Percentiles rank a stretch among this genome's conserved stretches.
Conservation (phyloP, 2,329 filamentous ascomycete species). For the Cryoendolithus antarcticus region DNA sequence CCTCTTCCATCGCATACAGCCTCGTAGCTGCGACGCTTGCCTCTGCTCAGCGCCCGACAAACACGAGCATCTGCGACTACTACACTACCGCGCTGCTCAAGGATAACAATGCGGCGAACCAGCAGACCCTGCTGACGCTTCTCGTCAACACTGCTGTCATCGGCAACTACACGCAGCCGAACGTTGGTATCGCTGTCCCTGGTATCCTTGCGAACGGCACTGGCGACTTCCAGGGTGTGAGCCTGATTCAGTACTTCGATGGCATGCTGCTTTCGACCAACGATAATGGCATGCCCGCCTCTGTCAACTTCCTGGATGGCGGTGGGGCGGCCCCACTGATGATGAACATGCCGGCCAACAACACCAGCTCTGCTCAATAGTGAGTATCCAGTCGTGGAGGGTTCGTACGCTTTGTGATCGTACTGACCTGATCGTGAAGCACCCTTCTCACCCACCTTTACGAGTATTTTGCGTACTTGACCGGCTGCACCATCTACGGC, state of each 20-base stretch:
- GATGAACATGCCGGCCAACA: conserved; percentile 43
- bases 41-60: conserved; percentile 33
- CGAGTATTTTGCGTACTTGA: conserved; percentile 47
- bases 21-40: conserved; percentile 13
- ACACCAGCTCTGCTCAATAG: conserved; percentile 43
- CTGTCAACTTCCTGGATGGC: conserved; percentile 50
- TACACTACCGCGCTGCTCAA: conserved; percentile 49
- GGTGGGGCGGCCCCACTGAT: conserved; percentile 44
- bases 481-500: conserved; percentile 43
- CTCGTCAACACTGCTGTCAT: conserved; percentile 51
- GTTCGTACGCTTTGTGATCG: neutral
- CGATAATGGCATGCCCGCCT: conserved; percentile 33
- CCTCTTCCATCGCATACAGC: too few relatives aligned
- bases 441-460: conserved; percentile 50
- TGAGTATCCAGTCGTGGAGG: conserved; percentile 21
- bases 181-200: conserved; percentile 24
- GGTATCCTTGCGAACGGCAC: conserved; percentile 43
- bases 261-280: conserved; percentile 44
- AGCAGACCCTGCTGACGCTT: conserved; percentile 34
- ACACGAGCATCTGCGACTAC: conserved; percentile 49
- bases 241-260: conserved; percentile 48
- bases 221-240: conserved; percentile 40
- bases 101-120: conserved; percentile 47
- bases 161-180: conserved; percentile 42
- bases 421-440: conserved; percentile 20